phyloP scores from a whole-genome alignment of 202 grass and related monocot species.

The Sporobolus alterniflorus region DNA sequence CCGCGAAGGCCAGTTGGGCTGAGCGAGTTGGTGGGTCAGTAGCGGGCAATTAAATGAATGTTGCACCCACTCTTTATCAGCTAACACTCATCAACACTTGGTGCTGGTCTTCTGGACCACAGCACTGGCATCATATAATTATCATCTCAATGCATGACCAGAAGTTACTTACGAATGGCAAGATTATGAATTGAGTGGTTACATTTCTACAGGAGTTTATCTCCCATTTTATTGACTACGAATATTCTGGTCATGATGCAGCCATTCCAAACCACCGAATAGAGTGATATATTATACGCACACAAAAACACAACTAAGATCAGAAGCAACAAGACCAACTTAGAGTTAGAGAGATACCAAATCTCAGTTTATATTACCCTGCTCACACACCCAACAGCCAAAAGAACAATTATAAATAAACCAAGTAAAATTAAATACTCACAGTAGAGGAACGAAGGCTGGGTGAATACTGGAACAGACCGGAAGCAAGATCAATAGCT shows the following conservation, averaged over 20 bases:
- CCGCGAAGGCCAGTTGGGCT: no score
- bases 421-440: slow-evolving; percentile 42
- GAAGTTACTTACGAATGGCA: background rate
- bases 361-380: background rate
- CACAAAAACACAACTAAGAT: no score
- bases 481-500: slow-evolving; percentile 74
- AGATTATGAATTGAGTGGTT: background rate
- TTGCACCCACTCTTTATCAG: slow-evolving; percentile 27
- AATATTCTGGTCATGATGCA: background rate
- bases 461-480: slow-evolving; percentile 86
- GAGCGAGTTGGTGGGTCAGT: no score
- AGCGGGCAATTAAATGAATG: no score
- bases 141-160: slow-evolving; percentile 25
- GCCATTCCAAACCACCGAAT: background rate
- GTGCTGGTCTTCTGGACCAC: slow-evolving; percentile 21
- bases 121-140: slow-evolving; percentile 30
- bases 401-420: background rate
- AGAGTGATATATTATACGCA: background rate
- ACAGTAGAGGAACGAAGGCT: slow-evolving; percentile 84
- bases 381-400: background rate
- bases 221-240: background rate
- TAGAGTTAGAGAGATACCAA: background rate
- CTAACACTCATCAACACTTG: slow-evolving; percentile 26
- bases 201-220: slow-evolving; percentile 25
- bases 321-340: no score